Conservation (phyloP, 2,329 filamentous ascomycete species). For the Fusarium verrucosum region DNA sequence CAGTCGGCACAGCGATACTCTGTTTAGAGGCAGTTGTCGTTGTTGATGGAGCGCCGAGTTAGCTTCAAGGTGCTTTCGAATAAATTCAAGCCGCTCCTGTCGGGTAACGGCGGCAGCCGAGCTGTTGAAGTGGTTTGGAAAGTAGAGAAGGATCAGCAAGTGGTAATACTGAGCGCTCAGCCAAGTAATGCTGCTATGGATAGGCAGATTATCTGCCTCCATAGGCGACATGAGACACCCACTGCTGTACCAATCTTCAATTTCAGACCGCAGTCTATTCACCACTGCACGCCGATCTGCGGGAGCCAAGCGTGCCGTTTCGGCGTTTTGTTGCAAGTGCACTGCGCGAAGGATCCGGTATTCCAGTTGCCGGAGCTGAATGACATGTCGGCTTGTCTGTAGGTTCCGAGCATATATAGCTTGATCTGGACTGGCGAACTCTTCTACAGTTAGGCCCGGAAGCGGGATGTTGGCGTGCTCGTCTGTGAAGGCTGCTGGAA, state of each 20-base stretch:
- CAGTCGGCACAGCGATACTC: constrained; percentile 53
- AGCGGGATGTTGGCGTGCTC: constrained; percentile 54
- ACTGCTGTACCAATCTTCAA: constrained; percentile 59
- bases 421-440: constrained; percentile 54
- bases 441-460: constrained; percentile 56
- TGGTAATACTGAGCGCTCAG: constrained; percentile 56
- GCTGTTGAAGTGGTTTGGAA: constrained; percentile 54
- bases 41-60: constrained; percentile 55
- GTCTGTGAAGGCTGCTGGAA: constrained; percentile 53
- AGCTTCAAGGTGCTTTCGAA: constrained; percentile 55
- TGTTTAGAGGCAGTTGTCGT: constrained; percentile 55
- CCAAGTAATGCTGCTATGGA: constrained; percentile 58
- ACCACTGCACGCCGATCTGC: constrained; percentile 48
- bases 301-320: constrained; percentile 45
- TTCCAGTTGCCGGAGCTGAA: constrained; percentile 56
- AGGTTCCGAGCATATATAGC: constrained; percentile 52
- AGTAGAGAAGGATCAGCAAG: constrained; percentile 56
- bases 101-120: constrained; percentile 44
- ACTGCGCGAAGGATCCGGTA: constrained; percentile 52
- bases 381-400: constrained; percentile 57
- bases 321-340: constrained; percentile 46
- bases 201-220: constrained; percentile 55
- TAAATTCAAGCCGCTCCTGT: constrained; percentile 51
- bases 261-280: constrained; percentile 51
- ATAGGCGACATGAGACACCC: constrained; percentile 56